A percentile compares a stretch with the other conserved stretches of the same genome.
Evolutionary conservation across 306 rosid species (phyloP).

Genomic region (Rosa multiflora): DNA sequence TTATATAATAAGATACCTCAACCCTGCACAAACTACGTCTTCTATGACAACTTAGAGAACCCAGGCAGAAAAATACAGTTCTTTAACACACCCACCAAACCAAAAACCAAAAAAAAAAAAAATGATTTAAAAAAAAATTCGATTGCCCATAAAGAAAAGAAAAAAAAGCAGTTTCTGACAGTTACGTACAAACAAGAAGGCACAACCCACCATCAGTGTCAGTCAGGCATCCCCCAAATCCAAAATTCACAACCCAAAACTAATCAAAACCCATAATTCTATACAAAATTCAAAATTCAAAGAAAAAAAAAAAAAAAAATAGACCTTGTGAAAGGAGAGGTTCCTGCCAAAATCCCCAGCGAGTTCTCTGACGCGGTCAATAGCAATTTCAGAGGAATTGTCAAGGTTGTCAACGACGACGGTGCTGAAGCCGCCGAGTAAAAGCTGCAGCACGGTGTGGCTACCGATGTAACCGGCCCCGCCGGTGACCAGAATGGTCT

Average conservation of each 20-base stretch:
- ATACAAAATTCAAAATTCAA: background rate
- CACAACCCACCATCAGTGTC: background rate
- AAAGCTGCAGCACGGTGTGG: slow-evolving; percentile 90
- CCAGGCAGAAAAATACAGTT: slow-evolving; percentile 11
- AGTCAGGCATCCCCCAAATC: background rate
- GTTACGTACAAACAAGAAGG: background rate
- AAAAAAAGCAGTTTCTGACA: background rate
- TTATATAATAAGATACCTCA: background rate
- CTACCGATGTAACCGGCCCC: slow-evolving; percentile 96
- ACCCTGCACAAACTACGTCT: background rate
- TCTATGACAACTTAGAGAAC: background rate
- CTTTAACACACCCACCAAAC: background rate
- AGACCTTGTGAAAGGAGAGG: slow-evolving; percentile 84
- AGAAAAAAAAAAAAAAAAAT: background rate
- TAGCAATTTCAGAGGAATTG: slow-evolving; percentile 65
- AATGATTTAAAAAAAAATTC: background rate
- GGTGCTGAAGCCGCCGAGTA: slow-evolving; percentile 67
- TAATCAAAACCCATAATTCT: background rate
- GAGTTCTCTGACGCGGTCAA: slow-evolving; percentile 67
- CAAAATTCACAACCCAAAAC: background rate
- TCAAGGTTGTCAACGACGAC: slow-evolving; percentile 87
- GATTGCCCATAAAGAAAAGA: background rate
- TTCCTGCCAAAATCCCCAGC: slow-evolving; percentile 71
- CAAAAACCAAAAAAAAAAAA: background rate
- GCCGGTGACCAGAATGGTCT: slow-evolving; percentile 75